A percentile compares a stretch with the other conserved stretches of the same genome.
phyloP scores from a whole-genome alignment of 1,284 basidiomycete species.

The Ceratobasidium sp. region DNA sequence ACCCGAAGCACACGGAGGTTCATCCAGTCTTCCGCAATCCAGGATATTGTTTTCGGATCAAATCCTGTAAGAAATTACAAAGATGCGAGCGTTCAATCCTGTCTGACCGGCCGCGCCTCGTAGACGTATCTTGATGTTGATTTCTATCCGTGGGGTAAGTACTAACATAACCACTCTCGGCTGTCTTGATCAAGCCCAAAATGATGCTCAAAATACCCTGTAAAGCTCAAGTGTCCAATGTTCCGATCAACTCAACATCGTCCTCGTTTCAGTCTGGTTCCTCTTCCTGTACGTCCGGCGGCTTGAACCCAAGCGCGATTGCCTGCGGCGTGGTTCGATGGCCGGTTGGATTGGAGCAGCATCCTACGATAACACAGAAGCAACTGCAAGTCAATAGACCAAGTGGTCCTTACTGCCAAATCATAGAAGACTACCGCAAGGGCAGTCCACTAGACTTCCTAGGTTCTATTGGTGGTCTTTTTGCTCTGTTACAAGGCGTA shows the following conservation, averaged over 20 bases:
- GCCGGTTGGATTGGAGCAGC: background rate
- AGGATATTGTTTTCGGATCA: background rate
- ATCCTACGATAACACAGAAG: background rate
- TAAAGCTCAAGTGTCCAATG: background rate
- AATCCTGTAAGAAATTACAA: background rate
- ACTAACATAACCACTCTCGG: background rate
- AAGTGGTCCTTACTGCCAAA: background rate
- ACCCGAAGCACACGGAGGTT: background rate
- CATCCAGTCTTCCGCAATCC: background rate
- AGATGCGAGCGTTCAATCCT: background rate
- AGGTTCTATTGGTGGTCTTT: conserved; percentile 19
- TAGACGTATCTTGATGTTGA: background rate
- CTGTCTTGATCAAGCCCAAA: too few species aligned
- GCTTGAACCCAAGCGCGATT: background rate
- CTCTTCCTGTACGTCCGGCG: background rate
- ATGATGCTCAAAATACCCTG: background rate
- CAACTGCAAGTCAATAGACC: background rate
- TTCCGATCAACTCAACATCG: background rate
- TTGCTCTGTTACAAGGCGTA: conserved; percentile 17
- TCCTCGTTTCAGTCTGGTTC: too few species aligned
- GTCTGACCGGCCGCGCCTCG: too few species aligned
- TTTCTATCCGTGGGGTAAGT: background rate
- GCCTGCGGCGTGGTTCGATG: background rate
- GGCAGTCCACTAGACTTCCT: background rate
- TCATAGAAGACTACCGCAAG: conserved; percentile 11